These are phyloP conservation scores for Tolypocladium capitatum DNA, from an alignment of 2,329 filamentous ascomycete genomes.

Conservation along the genomic window DNA sequence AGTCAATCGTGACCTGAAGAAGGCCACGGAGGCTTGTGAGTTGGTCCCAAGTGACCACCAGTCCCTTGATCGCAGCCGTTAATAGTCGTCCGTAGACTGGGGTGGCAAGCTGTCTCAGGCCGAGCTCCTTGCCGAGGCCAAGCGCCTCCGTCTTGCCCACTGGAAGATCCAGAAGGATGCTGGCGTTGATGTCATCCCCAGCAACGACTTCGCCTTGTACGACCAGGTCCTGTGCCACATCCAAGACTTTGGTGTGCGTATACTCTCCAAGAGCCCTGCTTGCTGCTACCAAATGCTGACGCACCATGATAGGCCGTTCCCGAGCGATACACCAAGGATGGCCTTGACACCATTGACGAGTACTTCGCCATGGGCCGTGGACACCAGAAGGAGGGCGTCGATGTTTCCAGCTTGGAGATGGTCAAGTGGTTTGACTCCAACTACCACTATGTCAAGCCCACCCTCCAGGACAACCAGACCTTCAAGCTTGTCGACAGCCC, in stretches of 20 bases:
- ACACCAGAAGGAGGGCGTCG: constrained; percentile 86
- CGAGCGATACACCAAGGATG: constrained; percentile 84
- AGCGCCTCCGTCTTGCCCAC: constrained; percentile 90
- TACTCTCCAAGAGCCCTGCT: neutral
- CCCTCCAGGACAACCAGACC: constrained; percentile 88
- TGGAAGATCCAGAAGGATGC: constrained; percentile 99
- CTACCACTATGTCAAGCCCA: constrained; percentile 99
- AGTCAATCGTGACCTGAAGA: constrained; percentile 97
- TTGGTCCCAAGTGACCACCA: constrained; percentile 14
- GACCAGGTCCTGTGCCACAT: constrained; percentile 97
- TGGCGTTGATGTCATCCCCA: constrained; percentile 93
- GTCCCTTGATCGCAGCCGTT: constrained; percentile 8
- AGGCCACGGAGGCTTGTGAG: constrained; percentile 89
- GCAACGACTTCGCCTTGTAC: constrained; percentile 99
- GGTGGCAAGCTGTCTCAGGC: constrained; percentile 84
- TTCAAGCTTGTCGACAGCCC: constrained; percentile 81
- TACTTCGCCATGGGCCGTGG: constrained; percentile 99
- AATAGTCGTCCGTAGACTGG: constrained; percentile 45
- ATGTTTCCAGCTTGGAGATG: constrained; percentile 95
- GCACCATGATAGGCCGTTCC: constrained; percentile 55
- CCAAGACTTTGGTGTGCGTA: constrained; percentile 84
- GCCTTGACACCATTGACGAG: constrained; percentile 79
- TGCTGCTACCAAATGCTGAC: constrained; percentile 3
- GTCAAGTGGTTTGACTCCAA: constrained; percentile 99
- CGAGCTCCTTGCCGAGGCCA: constrained; percentile 86